These are phyloP conservation scores for Acanthamoeba castellanii DNA, from an alignment of 208 protist species.

Conservation along the genomic window DNA sequence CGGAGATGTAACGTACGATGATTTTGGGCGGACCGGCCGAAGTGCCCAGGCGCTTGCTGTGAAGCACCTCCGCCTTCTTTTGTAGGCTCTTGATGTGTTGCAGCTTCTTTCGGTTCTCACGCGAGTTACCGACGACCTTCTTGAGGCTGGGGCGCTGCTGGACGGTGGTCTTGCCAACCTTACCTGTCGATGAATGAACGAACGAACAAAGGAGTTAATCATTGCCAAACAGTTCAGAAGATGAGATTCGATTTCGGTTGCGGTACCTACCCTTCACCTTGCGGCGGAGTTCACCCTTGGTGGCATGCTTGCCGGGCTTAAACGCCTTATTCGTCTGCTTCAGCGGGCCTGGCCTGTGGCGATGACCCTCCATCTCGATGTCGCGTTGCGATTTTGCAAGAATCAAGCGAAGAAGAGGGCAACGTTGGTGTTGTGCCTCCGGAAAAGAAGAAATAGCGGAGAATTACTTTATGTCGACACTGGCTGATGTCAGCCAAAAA, in stretches of 20 bases:
- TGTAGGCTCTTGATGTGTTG: constrained; percentile 56
- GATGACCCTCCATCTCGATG: constrained; percentile 14
- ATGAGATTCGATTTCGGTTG: neutral
- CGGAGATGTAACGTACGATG: constrained; percentile 8
- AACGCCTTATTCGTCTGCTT: constrained; percentile 73
- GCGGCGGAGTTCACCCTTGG: constrained; percentile 69
- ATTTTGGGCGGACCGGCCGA: constrained; percentile 70
- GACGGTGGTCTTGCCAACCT: constrained; percentile 53
- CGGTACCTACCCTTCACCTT: constrained; percentile 71
- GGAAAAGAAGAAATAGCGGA: constrained; percentile 3
- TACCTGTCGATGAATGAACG: constrained; percentile 4
- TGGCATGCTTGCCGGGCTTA: constrained; percentile 69
- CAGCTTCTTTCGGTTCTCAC: constrained; percentile 74
- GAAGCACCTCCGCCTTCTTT: constrained; percentile 75
- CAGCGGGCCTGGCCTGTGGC: constrained; percentile 69
- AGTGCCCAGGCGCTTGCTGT: constrained; percentile 72
- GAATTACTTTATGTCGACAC: neutral
- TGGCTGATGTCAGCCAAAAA: neutral
- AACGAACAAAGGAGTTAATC: neutral
- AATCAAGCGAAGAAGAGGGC: neutral
- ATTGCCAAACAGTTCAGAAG: neutral
- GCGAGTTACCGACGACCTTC: neutral
- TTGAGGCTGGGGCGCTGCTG: constrained; percentile 31
- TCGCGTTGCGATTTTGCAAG: neutral
- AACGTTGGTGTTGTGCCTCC: neutral